Base-by-base conservation (phyloP, 306 rosid species). In the Corylus heterophylla region DNA sequence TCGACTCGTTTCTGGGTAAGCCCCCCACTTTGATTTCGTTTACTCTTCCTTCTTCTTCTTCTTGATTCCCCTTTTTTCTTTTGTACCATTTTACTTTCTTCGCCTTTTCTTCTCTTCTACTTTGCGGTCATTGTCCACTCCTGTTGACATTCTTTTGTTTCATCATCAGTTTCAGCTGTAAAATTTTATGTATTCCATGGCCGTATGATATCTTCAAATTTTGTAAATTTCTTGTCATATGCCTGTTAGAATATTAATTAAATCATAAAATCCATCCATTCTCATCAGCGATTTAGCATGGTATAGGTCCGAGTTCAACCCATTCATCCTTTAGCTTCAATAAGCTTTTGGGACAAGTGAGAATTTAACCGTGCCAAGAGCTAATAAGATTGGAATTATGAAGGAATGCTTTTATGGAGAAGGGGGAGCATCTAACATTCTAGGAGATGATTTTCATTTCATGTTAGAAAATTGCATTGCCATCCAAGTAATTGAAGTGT, bases 1-100 rank as follows among this genome's bases (percentile, higher is more conserved):
- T 25, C 94, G 98, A 20, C 98, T 93, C 76, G 98, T 93, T 54
- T 88, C 98, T 44, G 98, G 98, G 98, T 93, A 80, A 83, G 86
- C 1, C 59, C n/a, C 27, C 16, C 16, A 31, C 69, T 62, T 29
- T 62, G 44, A 62, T 62, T 27, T 18, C 50, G 1, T 20, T 11
- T 63, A 18, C 37, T 66, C 62, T 75, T 58, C 39, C 16, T n/a
- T 71, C n/a, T 42, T 69, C 16, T n/a, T 71, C n/a, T 42, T 69
- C 70, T 17, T 39, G 2, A 16, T 50, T 69, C 75, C 69, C 67
- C 35, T 31, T 1, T 18, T 48, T 56, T 9, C 58, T 76, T 76
- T 66, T 17, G 58, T 80, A 55, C 78, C 27, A 12, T 79, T 69
- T 82, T 16, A 1, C 35, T 6, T 55, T 13, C 52, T 49, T 49